These are phyloP conservation scores for Ophiostoma fasciatum DNA, from an alignment of 2,329 filamentous ascomycete genomes.

Conservation along the genomic window DNA sequence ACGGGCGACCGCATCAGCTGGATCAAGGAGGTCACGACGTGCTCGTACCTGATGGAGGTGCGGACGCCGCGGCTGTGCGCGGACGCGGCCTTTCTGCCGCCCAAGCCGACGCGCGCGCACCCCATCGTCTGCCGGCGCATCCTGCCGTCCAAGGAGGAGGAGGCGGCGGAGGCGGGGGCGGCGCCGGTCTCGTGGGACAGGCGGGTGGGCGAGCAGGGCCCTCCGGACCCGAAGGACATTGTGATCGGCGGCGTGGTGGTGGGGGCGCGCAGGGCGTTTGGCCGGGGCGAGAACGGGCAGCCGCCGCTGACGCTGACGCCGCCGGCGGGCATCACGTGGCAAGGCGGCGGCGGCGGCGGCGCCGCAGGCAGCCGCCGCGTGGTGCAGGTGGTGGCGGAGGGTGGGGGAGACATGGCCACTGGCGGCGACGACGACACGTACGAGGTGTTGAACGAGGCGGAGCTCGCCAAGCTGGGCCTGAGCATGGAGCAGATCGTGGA, in stretches of 20 bases:
- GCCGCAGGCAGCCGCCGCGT: constrained; percentile 10
- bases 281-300: constrained; percentile 31
- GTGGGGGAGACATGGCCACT: no score
- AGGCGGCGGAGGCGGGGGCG: constrained; percentile 23
- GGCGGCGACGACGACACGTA: constrained; percentile 50
- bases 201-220: no score
- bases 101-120: constrained; percentile 62
- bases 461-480: constrained; percentile 54
- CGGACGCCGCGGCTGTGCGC: constrained; percentile 79
- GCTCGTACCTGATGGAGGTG: constrained; percentile 84
- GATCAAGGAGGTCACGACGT: constrained; percentile 88
- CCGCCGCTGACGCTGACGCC: constrained; percentile 28
- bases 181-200: no score
- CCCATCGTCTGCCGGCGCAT: constrained; percentile 64
- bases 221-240: no score
- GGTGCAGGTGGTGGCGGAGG: constrained; percentile 30
- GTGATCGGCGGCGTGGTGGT: constrained; percentile 39
- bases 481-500: constrained; percentile 53
- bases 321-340: not conserved
- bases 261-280: constrained; percentile 34
- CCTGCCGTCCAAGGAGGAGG: constrained; percentile 35
- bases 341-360: not conserved
- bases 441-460: constrained; percentile 45
- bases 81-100: constrained; percentile 74
- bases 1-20: constrained; percentile 65